Percentiles rank a stretch among this genome's conserved stretches.
Conservation (phyloP, 345 rosid genomes). For the Clarkia xantiana region DNA sequence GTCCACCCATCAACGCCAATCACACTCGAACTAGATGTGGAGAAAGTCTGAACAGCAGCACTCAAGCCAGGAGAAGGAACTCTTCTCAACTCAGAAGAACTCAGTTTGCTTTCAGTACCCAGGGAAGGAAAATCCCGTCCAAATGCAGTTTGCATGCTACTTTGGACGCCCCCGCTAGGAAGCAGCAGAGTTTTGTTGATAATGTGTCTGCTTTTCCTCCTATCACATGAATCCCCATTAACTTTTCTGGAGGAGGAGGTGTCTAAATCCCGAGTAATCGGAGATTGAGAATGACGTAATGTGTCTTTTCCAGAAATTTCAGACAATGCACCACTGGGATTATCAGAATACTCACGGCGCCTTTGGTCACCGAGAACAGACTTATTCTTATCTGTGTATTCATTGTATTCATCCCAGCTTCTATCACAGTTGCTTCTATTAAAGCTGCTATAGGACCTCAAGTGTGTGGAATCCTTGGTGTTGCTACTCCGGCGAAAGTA, state of each 20-base stretch:
- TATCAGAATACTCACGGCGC: slow-evolving; percentile 27
- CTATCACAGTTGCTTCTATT: slow-evolving; percentile 23
- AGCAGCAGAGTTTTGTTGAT: slow-evolving; percentile 21
- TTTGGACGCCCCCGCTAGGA: slow-evolving; percentile 14
- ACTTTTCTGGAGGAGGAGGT: slow-evolving; percentile 26
- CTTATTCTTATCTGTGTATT: slow-evolving; percentile 31
- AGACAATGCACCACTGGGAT: slow-evolving; percentile 19
- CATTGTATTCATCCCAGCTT: slow-evolving; percentile 19
- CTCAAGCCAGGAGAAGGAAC: slow-evolving; percentile 47
- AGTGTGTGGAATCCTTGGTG: slow-evolving; percentile 24
- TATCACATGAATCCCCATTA: slow-evolving; percentile 25
- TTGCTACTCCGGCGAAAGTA: slow-evolving; percentile 30
- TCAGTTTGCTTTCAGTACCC: slow-evolving; percentile 39
- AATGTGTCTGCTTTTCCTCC: slow-evolving; percentile 14
- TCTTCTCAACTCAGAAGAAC: slow-evolving; percentile 30
- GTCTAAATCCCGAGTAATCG: slow-evolving; percentile 28
- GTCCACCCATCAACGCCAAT: slow-evolving; percentile 49
- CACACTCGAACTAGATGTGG: slow-evolving; percentile 28
- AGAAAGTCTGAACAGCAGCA: slow-evolving; percentile 33
- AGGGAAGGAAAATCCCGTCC: slow-evolving; percentile 62
- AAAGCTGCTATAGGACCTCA: slow-evolving; percentile 28
- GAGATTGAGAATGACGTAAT: slow-evolving; percentile 40
- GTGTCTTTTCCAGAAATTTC: slow-evolving; percentile 31
- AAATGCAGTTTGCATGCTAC: slow-evolving; percentile 26
- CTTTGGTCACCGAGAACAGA: slow-evolving; percentile 25